Evolutionary conservation across 306 rosid genomes (phyloP), one percentile per base, ranked within the genome.

Genomic region (Dalbergia cochinchinensis): DNA sequence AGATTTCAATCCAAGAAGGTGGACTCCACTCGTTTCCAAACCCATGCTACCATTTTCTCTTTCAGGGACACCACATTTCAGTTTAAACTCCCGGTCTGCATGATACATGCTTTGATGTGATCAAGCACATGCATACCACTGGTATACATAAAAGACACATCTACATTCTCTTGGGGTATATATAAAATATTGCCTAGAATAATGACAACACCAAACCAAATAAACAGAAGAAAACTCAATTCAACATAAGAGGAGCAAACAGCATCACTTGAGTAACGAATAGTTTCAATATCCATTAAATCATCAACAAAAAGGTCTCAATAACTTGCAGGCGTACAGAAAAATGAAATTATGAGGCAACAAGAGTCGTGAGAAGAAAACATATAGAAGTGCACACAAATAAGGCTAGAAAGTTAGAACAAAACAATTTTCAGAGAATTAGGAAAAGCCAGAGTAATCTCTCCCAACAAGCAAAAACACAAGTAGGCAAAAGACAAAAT

Each of bases 51-150:
- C 31, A 12, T 15, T 3, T 47, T 5, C 26, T 47, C 19, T 37
- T 51, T 65, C 55, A 53, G 9, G n/a, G 53, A 65, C 34, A 76
- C 35, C 44, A 22, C 66, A 51, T 41, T 73, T 73, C 19, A 73
- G 42, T 45, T 42, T 18, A 65, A 58, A 66, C 22, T 35, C 33
- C 51, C 5, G 22, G 8, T 37, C 59, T 11, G 50, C 60, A 16
- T 16, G 50, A 18, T 14, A 47, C 48, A 65, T 26, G 42, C 20
- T 47, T 11, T 69, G 66, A 18, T 31, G 42, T 5, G 57, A 18
- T 35, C 75, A 34, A 11, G 22, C 10, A 26, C 77, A 77, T 8
- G 16, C 41, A 66, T 41, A 20, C 53, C 41, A 37, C 5, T 37
- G 41, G 41, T 37, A 37, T 37, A 6, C 41, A 37, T 37, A n/a